These are phyloP conservation scores for Oryza longistaminata DNA, from an alignment of 176 grass and related monocot species.

Conservation along the genomic window DNA sequence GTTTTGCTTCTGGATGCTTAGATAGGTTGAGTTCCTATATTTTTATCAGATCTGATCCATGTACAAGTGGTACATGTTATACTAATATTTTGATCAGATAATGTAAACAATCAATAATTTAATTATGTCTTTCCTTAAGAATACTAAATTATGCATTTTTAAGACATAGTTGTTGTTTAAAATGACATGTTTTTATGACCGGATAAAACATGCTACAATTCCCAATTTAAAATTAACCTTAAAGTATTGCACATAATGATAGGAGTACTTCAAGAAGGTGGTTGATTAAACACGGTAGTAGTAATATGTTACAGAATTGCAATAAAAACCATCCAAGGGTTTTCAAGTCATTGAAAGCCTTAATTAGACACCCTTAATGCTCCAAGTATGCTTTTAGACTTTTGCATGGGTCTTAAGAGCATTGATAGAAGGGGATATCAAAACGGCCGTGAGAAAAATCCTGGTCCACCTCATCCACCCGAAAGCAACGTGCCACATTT, in stretches of 20 bases:
- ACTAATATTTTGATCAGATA: too few relatives aligned
- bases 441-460: conserved; percentile 2
- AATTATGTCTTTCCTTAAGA: too few relatives aligned
- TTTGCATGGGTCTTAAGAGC: conserved; percentile 26
- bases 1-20: too few relatives aligned
- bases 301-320: not conserved
- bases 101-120: too few relatives aligned
- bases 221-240: not conserved
- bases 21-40: too few relatives aligned
- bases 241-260: not conserved
- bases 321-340: not conserved
- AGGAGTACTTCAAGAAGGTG: not conserved
- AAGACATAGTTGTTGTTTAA: too few relatives aligned
- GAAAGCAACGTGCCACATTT: conserved; percentile 45
- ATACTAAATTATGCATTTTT: too few relatives aligned
- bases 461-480: conserved; percentile 35
- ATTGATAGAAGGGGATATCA: conserved; percentile 2
- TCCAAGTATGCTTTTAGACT: not conserved
- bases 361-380: not conserved
- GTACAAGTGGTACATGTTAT: too few relatives aligned
- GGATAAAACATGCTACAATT: too few relatives aligned
- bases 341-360: not conserved
- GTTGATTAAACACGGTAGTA: not conserved
- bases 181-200: too few relatives aligned
- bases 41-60: too few relatives aligned